phyloP scores from a whole-genome alignment of 768 basidiomycete genomes.

The Lactifluus rugatus region DNA sequence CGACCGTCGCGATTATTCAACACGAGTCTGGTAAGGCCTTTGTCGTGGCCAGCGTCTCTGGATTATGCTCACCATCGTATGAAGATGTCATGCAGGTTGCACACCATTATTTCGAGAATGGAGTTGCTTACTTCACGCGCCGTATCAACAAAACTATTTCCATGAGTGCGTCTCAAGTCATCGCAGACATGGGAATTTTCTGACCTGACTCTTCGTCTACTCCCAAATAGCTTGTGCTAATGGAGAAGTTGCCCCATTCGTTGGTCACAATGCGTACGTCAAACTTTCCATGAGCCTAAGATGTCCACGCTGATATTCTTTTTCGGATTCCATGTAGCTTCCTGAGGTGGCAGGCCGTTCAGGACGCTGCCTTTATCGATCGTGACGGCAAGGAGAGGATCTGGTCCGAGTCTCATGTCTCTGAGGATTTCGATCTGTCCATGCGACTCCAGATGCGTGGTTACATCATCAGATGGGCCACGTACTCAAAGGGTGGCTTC shows the following conservation, averaged over 20 bases:
- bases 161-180: conserved; percentile 21
- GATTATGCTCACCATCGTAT: conserved; percentile 22
- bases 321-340: conserved; percentile 23
- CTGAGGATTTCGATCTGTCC: conserved; percentile 65
- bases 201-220: neutral
- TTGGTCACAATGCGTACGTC: conserved; percentile 36
- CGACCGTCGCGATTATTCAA: conserved; percentile 43
- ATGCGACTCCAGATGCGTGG: conserved; percentile 47
- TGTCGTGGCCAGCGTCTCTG: neutral
- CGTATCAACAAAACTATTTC: conserved; percentile 40
- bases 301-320: neutral
- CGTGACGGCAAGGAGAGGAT: conserved; percentile 43
- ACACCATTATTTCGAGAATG: conserved; percentile 43
- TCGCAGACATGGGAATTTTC: neutral
- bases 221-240: conserved; percentile 29
- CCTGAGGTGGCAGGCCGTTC: conserved; percentile 48
- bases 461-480: conserved; percentile 57
- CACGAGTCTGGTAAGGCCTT: conserved; percentile 33
- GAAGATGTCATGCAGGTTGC: conserved; percentile 48
- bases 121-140: conserved; percentile 39
- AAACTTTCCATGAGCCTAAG: neutral
- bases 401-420: conserved; percentile 59
- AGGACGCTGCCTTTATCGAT: conserved; percentile 45
- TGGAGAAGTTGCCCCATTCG: conserved; percentile 36
- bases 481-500: conserved; percentile 75